Evolutionary conservation across 164 flowering plant genomes (phyloP).

Genomic region (Sextonia rubra): DNA sequence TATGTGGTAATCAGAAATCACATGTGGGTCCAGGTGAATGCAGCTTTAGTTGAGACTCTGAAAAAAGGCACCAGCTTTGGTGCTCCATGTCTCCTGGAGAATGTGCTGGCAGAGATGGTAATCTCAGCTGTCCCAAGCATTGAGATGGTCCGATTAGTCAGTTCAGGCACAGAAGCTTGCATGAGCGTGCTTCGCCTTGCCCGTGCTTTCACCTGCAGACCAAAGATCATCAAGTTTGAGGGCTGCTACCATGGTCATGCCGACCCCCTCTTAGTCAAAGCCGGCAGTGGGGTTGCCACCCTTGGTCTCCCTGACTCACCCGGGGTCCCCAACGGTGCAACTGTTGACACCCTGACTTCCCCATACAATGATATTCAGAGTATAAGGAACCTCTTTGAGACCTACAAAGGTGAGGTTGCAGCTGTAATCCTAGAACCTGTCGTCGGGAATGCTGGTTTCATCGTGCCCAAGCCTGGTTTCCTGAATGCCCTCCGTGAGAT

Average conservation of each 20-base stretch:
- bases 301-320: slow-evolving; percentile 96
- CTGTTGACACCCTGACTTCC: slow-evolving; percentile 66
- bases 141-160: slow-evolving; percentile 95
- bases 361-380: slow-evolving; percentile 71
- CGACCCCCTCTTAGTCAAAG: slow-evolving; percentile 88
- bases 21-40: slow-evolving; percentile 51
- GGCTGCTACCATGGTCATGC: slow-evolving; percentile 99
- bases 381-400: slow-evolving; percentile 49
- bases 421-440: slow-evolving; percentile 90
- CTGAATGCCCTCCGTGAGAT: slow-evolving; percentile 50
- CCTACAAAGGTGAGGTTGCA: slow-evolving; percentile 76
- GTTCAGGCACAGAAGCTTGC: slow-evolving; percentile 99
- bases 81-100: slow-evolving; percentile 91
- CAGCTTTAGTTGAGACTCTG: slow-evolving; percentile 83
- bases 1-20: background rate
- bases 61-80: slow-evolving; percentile 98
- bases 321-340: slow-evolving; percentile 86
- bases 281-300: slow-evolving; percentile 99
- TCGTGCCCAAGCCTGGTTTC: slow-evolving; percentile 68
- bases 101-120: slow-evolving; percentile 81
- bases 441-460: slow-evolving; percentile 90
- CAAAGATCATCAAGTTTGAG: slow-evolving; percentile 77
- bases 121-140: slow-evolving; percentile 89
- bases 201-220: slow-evolving; percentile 74
- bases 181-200: slow-evolving; percentile 89